These are phyloP conservation scores for Alternaria novae-zelandiae DNA, from an alignment of 2,329 filamentous ascomycete species.

Conservation along the genomic window DNA sequence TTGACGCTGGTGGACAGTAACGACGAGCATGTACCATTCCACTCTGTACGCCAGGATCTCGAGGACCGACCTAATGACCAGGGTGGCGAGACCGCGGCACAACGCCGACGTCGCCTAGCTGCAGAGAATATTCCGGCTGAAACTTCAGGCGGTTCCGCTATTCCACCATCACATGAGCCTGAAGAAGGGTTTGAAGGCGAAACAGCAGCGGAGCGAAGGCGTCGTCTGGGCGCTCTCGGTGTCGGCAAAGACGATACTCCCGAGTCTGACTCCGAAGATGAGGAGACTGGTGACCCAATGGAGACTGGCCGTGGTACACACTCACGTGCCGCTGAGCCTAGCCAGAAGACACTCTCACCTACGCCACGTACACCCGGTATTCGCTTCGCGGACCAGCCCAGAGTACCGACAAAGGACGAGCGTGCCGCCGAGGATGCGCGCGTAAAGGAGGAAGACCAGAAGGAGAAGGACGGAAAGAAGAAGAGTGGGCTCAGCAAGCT, in stretches of 20 bases:
- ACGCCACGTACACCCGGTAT: constrained; percentile 59
- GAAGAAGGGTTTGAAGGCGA: constrained; percentile 56
- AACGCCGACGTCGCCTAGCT: constrained; percentile 52
- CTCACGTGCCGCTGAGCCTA: constrained; percentile 9
- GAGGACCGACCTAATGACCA: constrained; percentile 31
- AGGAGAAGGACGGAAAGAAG: constrained; percentile 18
- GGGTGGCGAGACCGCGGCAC: constrained; percentile 47
- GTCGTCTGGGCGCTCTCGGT: constrained; percentile 76
- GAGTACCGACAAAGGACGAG: constrained; percentile 45
- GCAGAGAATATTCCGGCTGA: constrained; percentile 17
- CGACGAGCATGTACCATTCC: constrained; percentile 56
- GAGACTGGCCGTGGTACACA: constrained; percentile 45
- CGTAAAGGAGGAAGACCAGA: constrained; percentile 28
- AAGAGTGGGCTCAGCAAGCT: constrained; percentile 30
- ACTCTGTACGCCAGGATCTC: constrained; percentile 50
- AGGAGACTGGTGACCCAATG: constrained; percentile 44
- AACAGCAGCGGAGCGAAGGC: constrained; percentile 75
- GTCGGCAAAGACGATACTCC: constrained; percentile 48
- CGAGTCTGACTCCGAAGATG: constrained; percentile 41
- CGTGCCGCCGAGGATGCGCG: constrained; percentile 31
- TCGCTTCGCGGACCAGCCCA: constrained; percentile 63
- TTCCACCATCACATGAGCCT: constrained; percentile 25
- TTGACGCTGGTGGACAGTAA: constrained; percentile 55
- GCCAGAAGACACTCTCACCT: constrained; percentile 16
- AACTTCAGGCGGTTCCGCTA: constrained; percentile 19